Conservation (phyloP, 768 basidiomycete species). For the Phlebiopsis flavidoalba region DNA sequence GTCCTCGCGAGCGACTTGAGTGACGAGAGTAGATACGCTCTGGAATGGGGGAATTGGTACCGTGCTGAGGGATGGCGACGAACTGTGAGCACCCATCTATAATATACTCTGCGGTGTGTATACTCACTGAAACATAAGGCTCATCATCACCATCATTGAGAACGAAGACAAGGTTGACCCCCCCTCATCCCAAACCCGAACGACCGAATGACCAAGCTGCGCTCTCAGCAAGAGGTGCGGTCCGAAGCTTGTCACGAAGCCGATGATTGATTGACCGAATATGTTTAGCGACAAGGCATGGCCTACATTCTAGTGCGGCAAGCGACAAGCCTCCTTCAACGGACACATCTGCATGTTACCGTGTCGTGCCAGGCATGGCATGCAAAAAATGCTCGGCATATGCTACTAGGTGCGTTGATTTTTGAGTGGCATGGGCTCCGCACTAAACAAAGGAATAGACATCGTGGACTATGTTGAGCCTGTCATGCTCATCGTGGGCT, state of each 20-base stretch:
- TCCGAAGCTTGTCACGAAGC: neutral
- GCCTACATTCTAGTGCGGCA: constrained; percentile 88
- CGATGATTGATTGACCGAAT: constrained; percentile 4
- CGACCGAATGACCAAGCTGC: constrained; percentile 74
- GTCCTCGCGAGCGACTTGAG: constrained; percentile 92
- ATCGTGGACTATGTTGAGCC: constrained; percentile 86
- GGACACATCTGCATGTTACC: constrained; percentile 82
- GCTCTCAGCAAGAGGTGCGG: constrained; percentile 85
- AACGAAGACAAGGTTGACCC: constrained; percentile 87
- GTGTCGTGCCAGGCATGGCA: constrained; percentile 95
- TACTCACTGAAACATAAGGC: constrained; percentile 28
- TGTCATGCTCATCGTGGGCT: constrained; percentile 91
- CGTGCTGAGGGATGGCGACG: constrained; percentile 91
- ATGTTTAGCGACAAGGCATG: constrained; percentile 71
- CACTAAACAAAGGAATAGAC: constrained; percentile 33
- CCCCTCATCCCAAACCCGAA: constrained; percentile 56
- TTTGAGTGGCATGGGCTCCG: neutral
- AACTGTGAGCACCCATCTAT: constrained; percentile 46
- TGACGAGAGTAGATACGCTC: constrained; percentile 90
- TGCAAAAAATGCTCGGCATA: constrained; percentile 90
- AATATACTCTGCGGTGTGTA: neutral
- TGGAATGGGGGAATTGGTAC: constrained; percentile 99
- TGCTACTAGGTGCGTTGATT: constrained; percentile 60
- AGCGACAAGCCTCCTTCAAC: constrained; percentile 83
- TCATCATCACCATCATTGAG: constrained; percentile 88